A percentile compares a stretch with the other conserved stretches of the same genome.
Evolutionary conservation across 1,139 yeast genomes (phyloP).

Genomic region (Scheffersomyces stambukii): DNA sequence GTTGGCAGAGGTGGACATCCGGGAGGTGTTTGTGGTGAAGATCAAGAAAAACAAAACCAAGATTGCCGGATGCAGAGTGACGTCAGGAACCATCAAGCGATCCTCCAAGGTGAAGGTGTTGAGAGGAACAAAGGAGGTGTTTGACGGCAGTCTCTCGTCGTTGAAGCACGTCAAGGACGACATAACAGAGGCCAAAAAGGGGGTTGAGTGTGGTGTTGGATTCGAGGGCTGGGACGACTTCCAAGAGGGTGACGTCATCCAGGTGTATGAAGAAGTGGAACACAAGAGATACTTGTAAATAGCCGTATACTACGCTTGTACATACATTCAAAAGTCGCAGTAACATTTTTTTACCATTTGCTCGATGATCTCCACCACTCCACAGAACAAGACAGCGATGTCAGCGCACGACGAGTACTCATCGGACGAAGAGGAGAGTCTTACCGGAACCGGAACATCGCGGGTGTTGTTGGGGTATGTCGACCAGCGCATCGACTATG

Average conservation of each 20-base stretch:
- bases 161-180: slow-evolving; percentile 84
- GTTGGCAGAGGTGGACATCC: slow-evolving; percentile 64
- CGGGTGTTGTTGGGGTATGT: slow-evolving; percentile 58
- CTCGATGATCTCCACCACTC: no score
- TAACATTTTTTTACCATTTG: no score
- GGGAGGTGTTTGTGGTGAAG: slow-evolving; percentile 69
- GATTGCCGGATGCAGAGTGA: slow-evolving; percentile 89
- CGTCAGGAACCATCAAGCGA: slow-evolving; percentile 62
- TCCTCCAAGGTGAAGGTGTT: slow-evolving; percentile 59
- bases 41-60: slow-evolving; percentile 45
- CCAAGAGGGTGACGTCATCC: slow-evolving; percentile 70
- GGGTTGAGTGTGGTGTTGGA: slow-evolving; percentile 85
- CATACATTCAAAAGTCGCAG: no score
- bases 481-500: slow-evolving; percentile 41
- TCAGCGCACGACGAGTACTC: slow-evolving; percentile 38
- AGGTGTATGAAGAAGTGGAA: slow-evolving; percentile 66
- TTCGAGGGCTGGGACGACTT: slow-evolving; percentile 70
- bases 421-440: slow-evolving; percentile 40
- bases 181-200: slow-evolving; percentile 72
- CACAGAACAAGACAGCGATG: slow-evolving; percentile 14
- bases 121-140: slow-evolving; percentile 53
- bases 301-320: no score
- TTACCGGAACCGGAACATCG: no score
- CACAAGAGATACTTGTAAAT: slow-evolving; percentile 63
- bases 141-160: slow-evolving; percentile 65